Conservation (phyloP, 1,284 basidiomycete genomes). For the Ceratobasidium sp. region DNA sequence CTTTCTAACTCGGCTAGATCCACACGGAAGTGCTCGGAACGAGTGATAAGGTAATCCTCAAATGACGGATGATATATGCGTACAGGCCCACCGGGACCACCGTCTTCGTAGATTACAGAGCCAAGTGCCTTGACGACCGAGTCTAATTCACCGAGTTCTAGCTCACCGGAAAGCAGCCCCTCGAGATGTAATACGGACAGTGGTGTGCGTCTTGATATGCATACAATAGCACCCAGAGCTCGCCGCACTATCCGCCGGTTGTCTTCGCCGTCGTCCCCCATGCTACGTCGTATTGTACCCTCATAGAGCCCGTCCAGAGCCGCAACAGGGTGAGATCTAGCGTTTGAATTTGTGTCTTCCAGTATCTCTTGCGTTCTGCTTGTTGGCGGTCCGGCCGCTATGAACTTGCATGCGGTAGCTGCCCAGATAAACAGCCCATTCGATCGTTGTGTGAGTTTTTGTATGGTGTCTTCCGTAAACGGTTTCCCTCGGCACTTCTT, state of each 20-base stretch:
- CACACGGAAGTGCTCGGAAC: conserved; percentile 7
- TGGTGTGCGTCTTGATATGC: not conserved
- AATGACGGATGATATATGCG: conserved; percentile 41
- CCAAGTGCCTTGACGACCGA: conserved; percentile 13
- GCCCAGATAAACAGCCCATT: conserved; percentile 34
- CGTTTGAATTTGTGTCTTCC: conserved; percentile 1
- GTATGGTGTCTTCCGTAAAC: not conserved
- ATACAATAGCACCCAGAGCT: conserved; percentile 8
- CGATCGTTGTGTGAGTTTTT: not conserved
- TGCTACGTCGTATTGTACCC: not conserved
- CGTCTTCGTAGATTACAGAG: conserved; percentile 37
- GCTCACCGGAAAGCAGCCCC: not conserved
- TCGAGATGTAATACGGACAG: not conserved
- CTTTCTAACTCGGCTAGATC: not conserved
- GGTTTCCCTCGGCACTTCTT: not conserved
- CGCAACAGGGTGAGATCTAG: not conserved
- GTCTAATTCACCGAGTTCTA: not conserved
- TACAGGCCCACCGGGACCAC: not conserved
- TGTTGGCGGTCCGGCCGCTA: too few relatives aligned
- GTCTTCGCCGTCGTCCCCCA: not conserved
- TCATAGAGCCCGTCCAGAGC: conserved; percentile 6
- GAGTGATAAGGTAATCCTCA: conserved; percentile 26
- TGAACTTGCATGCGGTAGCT: conserved; percentile 12
- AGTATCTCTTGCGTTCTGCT: too few relatives aligned
- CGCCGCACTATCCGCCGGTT: not conserved